Evolutionary conservation across 2,329 filamentous ascomycete species (phyloP).

Genomic region (Apiospora hydei): DNA sequence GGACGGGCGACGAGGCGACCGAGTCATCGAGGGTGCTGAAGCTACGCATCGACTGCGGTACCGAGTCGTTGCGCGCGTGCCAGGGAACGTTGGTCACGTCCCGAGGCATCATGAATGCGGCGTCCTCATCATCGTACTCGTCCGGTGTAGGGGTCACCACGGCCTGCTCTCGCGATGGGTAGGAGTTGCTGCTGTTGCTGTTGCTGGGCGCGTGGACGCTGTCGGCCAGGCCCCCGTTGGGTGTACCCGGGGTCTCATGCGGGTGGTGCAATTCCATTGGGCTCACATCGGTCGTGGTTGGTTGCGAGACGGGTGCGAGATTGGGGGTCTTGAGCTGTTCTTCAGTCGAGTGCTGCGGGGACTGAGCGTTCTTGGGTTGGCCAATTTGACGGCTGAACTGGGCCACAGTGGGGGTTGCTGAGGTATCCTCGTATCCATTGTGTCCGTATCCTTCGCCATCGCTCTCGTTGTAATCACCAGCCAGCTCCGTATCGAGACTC

Average conservation of each 20-base stretch:
- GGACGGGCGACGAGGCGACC: slow-evolving; percentile 41
- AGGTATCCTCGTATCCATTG: neutral
- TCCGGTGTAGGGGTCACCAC: neutral
- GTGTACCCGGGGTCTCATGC: neutral
- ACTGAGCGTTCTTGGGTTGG: neutral
- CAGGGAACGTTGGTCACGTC: slow-evolving; percentile 45
- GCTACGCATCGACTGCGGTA: slow-evolving; percentile 44
- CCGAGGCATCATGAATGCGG: slow-evolving; percentile 35
- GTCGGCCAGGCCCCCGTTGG: slow-evolving; percentile 5
- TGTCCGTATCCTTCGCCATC: neutral
- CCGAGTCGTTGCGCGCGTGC: slow-evolving; percentile 42
- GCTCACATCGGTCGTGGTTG: slow-evolving; percentile 19
- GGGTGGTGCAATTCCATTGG: slow-evolving; percentile 21
- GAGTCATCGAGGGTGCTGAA: slow-evolving; percentile 45
- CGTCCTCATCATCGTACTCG: neutral
- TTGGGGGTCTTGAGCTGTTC: slow-evolving; percentile 16
- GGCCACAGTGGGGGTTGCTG: neutral
- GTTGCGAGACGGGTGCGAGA: neutral
- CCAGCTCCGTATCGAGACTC: neutral
- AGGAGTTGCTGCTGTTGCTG: neutral
- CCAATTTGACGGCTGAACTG: neutral
- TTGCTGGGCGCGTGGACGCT: slow-evolving; percentile 11
- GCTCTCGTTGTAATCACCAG: neutral
- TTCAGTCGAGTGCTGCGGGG: neutral
- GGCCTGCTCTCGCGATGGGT: neutral